These are phyloP conservation scores for Verticillium longisporum DNA, from an alignment of 2,329 filamentous ascomycete genomes.

Conservation along the genomic window DNA sequence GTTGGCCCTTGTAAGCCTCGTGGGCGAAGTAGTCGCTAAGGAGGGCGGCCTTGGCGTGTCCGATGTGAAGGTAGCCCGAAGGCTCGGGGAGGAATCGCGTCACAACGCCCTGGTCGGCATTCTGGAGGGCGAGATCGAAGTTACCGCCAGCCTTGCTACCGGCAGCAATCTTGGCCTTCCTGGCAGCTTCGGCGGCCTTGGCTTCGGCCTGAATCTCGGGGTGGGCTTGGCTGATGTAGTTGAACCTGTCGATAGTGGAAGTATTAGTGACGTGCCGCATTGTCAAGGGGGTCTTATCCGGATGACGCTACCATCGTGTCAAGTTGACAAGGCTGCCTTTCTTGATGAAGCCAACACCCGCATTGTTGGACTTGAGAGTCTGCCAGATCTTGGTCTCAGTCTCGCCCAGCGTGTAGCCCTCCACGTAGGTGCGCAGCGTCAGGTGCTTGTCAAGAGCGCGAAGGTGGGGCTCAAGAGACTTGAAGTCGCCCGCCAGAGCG, in stretches of 20 bases:
- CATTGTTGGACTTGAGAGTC: constrained; percentile 74
- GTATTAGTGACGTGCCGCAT: neutral
- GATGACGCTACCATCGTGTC: constrained; percentile 55
- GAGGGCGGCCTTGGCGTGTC: constrained; percentile 88
- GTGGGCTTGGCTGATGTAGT: constrained; percentile 74
- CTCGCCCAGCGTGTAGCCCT: constrained; percentile 71
- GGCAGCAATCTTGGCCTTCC: constrained; percentile 61
- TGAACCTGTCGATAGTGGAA: constrained; percentile 43
- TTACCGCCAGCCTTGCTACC: constrained; percentile 72
- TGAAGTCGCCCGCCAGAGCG: constrained; percentile 64
- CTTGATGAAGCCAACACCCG: constrained; percentile 74
- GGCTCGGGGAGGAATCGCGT: constrained; percentile 93
- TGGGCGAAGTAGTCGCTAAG: constrained; percentile 97
- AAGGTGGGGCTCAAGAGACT: constrained; percentile 68
- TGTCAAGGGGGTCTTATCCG: neutral
- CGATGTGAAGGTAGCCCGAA: constrained; percentile 83
- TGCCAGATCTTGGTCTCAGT: constrained; percentile 80
- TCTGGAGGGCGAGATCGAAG: constrained; percentile 82
- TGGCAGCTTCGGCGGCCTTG: constrained; percentile 62
- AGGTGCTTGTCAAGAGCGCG: constrained; percentile 80
- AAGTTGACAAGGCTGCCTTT: constrained; percentile 72
- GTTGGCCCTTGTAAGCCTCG: constrained; percentile 82
- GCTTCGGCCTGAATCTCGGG: constrained; percentile 67
- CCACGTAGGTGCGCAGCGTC: constrained; percentile 77
- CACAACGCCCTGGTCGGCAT: constrained; percentile 82